A percentile compares a stretch with the other conserved stretches of the same genome.
Conservation (phyloP, 2,329 filamentous ascomycete genomes). For the Xylariaceae sp. region DNA sequence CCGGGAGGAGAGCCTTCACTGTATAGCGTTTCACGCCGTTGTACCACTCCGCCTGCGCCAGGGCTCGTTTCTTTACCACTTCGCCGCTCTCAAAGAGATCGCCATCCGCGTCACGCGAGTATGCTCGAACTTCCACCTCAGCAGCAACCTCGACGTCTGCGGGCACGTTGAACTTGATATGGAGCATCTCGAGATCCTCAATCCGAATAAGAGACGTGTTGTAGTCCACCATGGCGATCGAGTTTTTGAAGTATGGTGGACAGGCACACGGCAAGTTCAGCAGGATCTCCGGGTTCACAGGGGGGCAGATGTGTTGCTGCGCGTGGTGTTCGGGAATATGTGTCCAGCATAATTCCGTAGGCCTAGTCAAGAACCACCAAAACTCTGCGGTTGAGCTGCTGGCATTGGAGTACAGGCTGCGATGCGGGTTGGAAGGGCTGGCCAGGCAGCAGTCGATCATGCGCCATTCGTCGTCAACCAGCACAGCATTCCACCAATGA, state of each 20-base stretch:
- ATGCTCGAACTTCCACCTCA: conserved; percentile 81
- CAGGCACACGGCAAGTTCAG: conserved; percentile 81
- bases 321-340: conserved; percentile 82
- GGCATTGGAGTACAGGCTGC: conserved; percentile 69
- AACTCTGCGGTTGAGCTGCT: conserved; percentile 67
- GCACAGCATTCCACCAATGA: conserved; percentile 95
- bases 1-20: conserved; percentile 84
- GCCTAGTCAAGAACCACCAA: conserved; percentile 92
- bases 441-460: conserved; percentile 93
- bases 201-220: conserved; percentile 82
- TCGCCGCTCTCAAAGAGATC: conserved; percentile 93
- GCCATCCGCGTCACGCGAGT: conserved; percentile 77
- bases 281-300: conserved; percentile 78
- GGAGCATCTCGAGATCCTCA: conserved; percentile 89
- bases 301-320: conserved; percentile 90
- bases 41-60: conserved; percentile 90
- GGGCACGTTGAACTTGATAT: conserved; percentile 82
- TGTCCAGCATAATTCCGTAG: conserved; percentile 88
- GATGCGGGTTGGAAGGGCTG: conserved; percentile 80
- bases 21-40: conserved; percentile 84
- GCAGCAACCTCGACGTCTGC: conserved; percentile 86
- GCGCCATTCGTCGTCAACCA: conserved; percentile 92
- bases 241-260: conserved; percentile 81
- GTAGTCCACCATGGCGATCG: conserved; percentile 76
- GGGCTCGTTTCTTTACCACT: conserved; percentile 72